Evolutionary conservation across 163 green algal genomes (phyloP).

Genomic region (Trebouxiophyceae sp.): DNA sequence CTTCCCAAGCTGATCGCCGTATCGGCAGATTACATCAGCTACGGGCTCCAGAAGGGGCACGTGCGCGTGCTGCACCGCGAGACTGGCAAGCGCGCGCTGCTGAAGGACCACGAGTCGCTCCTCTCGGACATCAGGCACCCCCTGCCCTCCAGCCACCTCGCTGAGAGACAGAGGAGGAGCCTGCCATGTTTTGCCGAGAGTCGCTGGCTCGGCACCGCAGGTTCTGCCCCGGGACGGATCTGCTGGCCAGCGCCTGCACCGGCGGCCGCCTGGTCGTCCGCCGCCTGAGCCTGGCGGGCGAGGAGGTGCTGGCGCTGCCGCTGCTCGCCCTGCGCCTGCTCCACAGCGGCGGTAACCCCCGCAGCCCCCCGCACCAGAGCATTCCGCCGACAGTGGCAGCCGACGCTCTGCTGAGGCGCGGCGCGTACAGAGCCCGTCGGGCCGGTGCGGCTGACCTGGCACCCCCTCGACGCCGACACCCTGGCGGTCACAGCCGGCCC

Average conservation of each 20-base stretch:
- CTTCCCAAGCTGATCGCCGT: conserved; percentile 61
- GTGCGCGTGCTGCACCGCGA: conserved; percentile 68
- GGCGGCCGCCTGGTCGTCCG: background rate
- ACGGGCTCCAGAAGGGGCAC: conserved; percentile 70
- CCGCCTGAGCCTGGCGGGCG: background rate
- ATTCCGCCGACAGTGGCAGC: no score
- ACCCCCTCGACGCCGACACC: no score
- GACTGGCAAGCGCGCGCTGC: conserved; percentile 49
- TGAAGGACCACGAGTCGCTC: conserved; percentile 57
- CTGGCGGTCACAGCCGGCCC: no score
- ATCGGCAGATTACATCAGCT: conserved; percentile 74
- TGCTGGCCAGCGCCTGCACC: background rate
- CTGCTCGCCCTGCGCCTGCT: background rate
- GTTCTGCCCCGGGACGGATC: background rate
- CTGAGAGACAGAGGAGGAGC: no score
- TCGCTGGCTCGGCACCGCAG: background rate
- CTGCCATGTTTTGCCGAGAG: no score
- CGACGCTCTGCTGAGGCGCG: no score
- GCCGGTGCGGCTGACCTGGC: no score
- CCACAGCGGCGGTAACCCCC: no score
- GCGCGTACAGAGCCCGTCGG: no score
- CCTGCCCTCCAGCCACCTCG: no score
- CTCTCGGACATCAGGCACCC: conserved; percentile 44
- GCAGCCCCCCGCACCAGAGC: no score
- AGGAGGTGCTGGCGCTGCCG: background rate